Evolutionary conservation across 176 grass and related monocot species (phyloP), one percentile per base, ranked within the genome.

Genomic region (Musa acuminata): DNA sequence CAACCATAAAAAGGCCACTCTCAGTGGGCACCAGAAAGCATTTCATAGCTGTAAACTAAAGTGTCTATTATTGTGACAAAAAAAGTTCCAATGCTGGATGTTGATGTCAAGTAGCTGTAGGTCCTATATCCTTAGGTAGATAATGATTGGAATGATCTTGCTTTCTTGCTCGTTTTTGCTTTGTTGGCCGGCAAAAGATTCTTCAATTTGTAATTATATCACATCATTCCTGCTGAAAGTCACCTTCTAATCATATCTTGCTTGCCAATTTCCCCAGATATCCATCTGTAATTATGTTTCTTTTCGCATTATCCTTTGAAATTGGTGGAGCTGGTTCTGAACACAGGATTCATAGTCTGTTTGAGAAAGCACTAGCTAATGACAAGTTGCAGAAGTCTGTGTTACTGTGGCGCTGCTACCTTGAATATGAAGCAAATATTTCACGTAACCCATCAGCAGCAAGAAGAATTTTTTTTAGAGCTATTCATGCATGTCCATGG

Each of bases 401-500:
- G 65, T 64, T 98, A 51, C 76, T 98, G 48, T 98, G 94, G 94
- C 87, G 88, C 43, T 89, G 81, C 78, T 98, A 93, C 84, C 85
- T 98, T 81, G 82, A 83, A 70, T 98, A 93, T 68, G 90, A 91
- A 77, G 76, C 75, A 35, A 86, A 93, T 58, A 81, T 93, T 62
- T 64, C 82, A 65, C 85, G 80, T 80, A 85, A 93, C 87, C 80
- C 75, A 73, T 86, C 87, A 78, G 83, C 84, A 29, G 90, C 94
- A 68, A 85, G 86, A 24, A 84, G 88, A 72, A 86, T 93, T 51
- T 93, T 98, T 73, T 98, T 93, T 81, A 93, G 94, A 89, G 94
- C 94, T 73, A 98, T 98, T 89, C 94, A 98, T 84, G 80, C 94
- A 66, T 98, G 94, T 78, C 94, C 94, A 29, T 98, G 94, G 94